phyloP scores from a whole-genome alignment of 2,329 filamentous ascomycete species.

The Corinectria fuckeliana region DNA sequence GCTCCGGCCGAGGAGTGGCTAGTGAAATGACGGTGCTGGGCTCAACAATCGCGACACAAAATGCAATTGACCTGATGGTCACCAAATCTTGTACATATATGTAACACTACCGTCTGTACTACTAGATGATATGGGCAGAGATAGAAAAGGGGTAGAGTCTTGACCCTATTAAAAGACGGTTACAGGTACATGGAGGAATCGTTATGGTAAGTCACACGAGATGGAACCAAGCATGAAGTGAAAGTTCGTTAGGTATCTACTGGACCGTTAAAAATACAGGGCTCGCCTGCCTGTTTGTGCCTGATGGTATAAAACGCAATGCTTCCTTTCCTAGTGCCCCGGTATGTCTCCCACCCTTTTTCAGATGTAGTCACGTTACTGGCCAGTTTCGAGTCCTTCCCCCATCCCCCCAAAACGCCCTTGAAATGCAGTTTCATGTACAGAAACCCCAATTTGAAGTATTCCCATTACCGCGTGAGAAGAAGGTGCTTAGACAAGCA shows the following conservation, averaged over 20 bases:
- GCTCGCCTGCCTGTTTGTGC: constrained; percentile 5
- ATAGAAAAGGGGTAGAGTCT: constrained; percentile 5
- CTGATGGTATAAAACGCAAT: constrained; percentile 4
- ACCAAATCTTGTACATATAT: constrained; percentile 4
- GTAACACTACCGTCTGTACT: constrained; percentile 18
- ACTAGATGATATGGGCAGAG: too few species aligned
- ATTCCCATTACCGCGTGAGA: not conserved
- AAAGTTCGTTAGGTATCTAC: not conserved
- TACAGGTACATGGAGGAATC: too few species aligned
- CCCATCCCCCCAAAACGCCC: not conserved
- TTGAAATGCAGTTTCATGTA: not conserved
- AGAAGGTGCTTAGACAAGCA: constrained; percentile 27
- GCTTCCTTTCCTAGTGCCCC: not conserved
- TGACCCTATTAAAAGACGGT: too few species aligned
- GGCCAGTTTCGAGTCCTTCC: not conserved
- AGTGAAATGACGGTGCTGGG: too few species aligned
- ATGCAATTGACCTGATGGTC: not conserved
- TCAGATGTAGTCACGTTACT: not conserved
- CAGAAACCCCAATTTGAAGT: not conserved
- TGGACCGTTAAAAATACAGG: not conserved
- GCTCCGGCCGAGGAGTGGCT: constrained; percentile 25
- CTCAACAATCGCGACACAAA: constrained; percentile 12
- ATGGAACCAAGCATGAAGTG: not conserved
- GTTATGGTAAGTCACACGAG: not conserved
- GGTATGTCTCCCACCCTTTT: not conserved